Evolutionary conservation across 2,329 filamentous ascomycete species (phyloP), one percentile per base, ranked within the genome.

Genomic region (Exophiala xenobiotica): DNA sequence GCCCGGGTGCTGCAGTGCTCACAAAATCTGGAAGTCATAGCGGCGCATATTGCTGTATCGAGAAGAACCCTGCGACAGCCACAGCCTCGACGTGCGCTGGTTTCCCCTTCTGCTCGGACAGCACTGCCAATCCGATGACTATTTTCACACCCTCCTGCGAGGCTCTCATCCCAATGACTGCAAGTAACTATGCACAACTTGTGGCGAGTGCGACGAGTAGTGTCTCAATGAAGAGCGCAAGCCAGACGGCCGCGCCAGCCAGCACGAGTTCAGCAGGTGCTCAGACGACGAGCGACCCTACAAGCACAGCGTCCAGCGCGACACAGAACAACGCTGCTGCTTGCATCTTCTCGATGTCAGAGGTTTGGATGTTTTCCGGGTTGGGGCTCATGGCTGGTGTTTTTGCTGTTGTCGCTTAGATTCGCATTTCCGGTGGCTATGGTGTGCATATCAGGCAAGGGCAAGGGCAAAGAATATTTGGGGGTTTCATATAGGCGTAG

Each of bases 1-100:
- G 40, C 12, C 40, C 40, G n/a, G 40, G 40, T 5, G 40, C 22
- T 16, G 23, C 19, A 11, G n/a, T 27, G 19, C 4, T 12, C 7
- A 29, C 40, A 6, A 14, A 22, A 2, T 11, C 22, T 6, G 20
- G 6, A 7, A 22, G 18, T 12, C 7, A 11, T n/a, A 26, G n/a
- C 19, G 40, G 40, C 20, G 40, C 26, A 6, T 43, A 24, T 23
- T 43, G 40, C 40, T 43, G 23, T 22, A 27, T 43, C 23, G 40
- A 29, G 16, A 24, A 43, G 19, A 18, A 43, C 23, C 11, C 40
- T 9, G 20, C 40, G 23, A 43, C 40, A 18, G 40, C 16, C 20
- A 27, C 12, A 18, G 23, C 40, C 4, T 43, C 40, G 4, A 40
- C 12, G 16, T 48, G 33, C 33, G 16, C 27, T 7, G 45, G 45